phyloP scores from a whole-genome alignment of 2,329 filamentous ascomycete genomes.

The Aspergillus versicolor region DNA sequence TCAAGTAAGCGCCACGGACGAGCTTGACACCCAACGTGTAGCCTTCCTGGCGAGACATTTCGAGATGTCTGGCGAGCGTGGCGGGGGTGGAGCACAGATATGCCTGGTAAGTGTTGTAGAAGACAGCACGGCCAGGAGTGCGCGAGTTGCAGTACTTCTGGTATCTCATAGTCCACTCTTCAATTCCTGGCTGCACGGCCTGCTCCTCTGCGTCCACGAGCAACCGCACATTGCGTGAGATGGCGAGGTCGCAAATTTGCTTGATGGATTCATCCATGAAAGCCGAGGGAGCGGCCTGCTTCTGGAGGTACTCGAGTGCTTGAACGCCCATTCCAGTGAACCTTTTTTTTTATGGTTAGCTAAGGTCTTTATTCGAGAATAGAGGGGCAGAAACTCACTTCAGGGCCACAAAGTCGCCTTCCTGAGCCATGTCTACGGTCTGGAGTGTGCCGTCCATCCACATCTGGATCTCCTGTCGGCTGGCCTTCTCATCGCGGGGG shows the following conservation, averaged over 20 bases:
- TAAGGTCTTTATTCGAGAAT: neutral
- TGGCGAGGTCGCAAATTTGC: conserved; percentile 45
- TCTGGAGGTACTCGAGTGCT: conserved; percentile 37
- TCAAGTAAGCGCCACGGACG: conserved; percentile 55
- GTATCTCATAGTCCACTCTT: conserved; percentile 53
- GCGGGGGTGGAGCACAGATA: conserved; percentile 51
- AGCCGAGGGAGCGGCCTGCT: conserved; percentile 39
- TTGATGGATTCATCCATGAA: conserved; percentile 45
- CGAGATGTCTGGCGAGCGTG: conserved; percentile 48
- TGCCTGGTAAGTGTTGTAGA: conserved; percentile 55
- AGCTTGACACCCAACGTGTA: conserved; percentile 54
- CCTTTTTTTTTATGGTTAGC: neutral
- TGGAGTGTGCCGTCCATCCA: conserved; percentile 56
- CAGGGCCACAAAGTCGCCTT: conserved; percentile 53
- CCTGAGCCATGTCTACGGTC: conserved; percentile 53
- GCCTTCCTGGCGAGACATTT: conserved; percentile 46
- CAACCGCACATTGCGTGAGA: conserved; percentile 45
- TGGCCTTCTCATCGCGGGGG: conserved; percentile 29
- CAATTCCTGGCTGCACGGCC: conserved; percentile 52
- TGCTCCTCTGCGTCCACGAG: conserved; percentile 57
- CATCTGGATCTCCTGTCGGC: conserved; percentile 34
- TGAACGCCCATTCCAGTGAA: conserved; percentile 49
- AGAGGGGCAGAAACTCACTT: conserved; percentile 42
- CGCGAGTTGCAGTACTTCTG: conserved; percentile 53
- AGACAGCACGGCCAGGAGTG: conserved; percentile 50